phyloP scores from a whole-genome alignment of 2,329 filamentous ascomycete species.

The Samsoniella hepiali region DNA sequence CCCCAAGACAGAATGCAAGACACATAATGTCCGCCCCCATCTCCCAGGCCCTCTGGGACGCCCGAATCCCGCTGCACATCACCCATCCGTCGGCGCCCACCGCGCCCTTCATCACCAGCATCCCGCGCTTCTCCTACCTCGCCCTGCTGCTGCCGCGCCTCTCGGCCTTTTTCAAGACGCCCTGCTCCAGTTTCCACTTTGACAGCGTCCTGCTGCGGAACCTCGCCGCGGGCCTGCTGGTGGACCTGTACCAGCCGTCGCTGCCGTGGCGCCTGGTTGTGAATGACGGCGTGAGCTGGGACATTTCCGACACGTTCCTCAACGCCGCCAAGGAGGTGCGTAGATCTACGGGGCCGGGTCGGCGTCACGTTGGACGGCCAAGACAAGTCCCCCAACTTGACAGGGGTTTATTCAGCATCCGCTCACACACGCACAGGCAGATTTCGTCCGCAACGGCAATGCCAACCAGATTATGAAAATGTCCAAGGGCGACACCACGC shows the following conservation, averaged over 20 bases:
- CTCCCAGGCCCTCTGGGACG: slow-evolving; percentile 51
- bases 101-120: slow-evolving; percentile 49
- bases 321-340: slow-evolving; percentile 62
- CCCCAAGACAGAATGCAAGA: slow-evolving; percentile 7
- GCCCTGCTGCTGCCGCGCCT: slow-evolving; percentile 55
- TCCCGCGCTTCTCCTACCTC: slow-evolving; percentile 59
- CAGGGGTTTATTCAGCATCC: too few species aligned
- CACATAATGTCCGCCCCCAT: slow-evolving; percentile 29
- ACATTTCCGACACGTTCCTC: slow-evolving; percentile 60
- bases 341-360: neutral
- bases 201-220: slow-evolving; percentile 52
- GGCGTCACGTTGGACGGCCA: too few species aligned
- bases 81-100: slow-evolving; percentile 47
- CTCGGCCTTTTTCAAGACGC: slow-evolving; percentile 48
- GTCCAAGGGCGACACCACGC: slow-evolving; percentile 77
- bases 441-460: slow-evolving; percentile 83
- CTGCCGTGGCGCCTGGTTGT: slow-evolving; percentile 56
- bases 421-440: slow-evolving; percentile 51
- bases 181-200: slow-evolving; percentile 59
- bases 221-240: slow-evolving; percentile 51
- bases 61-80: slow-evolving; percentile 53
- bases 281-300: slow-evolving; percentile 54
- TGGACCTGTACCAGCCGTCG: slow-evolving; percentile 54
- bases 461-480: slow-evolving; percentile 88
- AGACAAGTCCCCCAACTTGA: too few species aligned